Evolutionary conservation across 352 stramenopile genomes (phyloP), one percentile per base, ranked within the genome.

Genomic region (Plasmopara halstedii): DNA sequence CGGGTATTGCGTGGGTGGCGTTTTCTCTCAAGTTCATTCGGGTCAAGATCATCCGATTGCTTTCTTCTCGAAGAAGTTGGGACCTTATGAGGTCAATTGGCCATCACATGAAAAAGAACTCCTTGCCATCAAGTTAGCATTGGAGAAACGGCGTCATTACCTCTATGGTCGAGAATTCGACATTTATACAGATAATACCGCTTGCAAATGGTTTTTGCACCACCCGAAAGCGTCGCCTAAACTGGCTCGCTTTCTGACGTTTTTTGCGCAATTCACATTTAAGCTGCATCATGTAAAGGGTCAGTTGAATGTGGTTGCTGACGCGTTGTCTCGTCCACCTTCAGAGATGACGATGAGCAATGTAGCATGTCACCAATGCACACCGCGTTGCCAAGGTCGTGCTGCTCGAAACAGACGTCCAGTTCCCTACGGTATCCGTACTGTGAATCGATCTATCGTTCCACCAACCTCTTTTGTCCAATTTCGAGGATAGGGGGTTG

Each of bases 11-110:
- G 31, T 47, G 1, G 46, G 38, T 23, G 46, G 37, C 17, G 38
- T 47, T 7, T 7, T 54, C 0, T 27, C 5, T 6, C 38, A 54
- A 17, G 3, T 29, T 14, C 15, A 29, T 9, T 13, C 29, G 42
- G 27, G 27, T 4, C 13, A 18, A n/a, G 46, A 54, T 47, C 38
- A 43, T 14, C 38, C 38, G 1, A 26, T 47, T 1, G 46, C 29
- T 33, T 15, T n/a, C n/a, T 54, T 43, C 20, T 40, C 11, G 9
- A 43, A 47, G 33, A 42, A 46, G 13, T 33, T 47, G 6, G 15
- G 21, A 9, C 11, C 23, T 6, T 2, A 37, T 37, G 31, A 54
- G 13, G 6, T 20, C 6, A 47, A 38, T 8, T 54, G 29, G 37
- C 27, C 50, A 3, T 9, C 11, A 8, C 50, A 46, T 19, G 41